Evolutionary conservation across 805 yeast species (phyloP).

Genomic region (Peterozyma xylosa): DNA sequence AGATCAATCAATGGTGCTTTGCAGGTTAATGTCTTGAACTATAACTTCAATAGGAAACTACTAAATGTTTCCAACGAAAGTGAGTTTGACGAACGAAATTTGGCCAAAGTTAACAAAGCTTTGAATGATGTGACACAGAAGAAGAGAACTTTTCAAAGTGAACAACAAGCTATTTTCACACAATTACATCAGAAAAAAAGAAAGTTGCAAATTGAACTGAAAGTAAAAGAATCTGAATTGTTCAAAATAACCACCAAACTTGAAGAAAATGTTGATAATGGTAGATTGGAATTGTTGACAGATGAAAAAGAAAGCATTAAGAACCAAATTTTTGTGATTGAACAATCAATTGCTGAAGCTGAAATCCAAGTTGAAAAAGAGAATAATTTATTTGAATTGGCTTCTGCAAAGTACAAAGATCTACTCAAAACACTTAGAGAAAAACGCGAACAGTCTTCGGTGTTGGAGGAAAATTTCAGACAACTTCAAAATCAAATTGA

Average conservation of each 20-base stretch:
- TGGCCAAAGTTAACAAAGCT: constrained; percentile 13
- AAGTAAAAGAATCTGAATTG: constrained; percentile 11
- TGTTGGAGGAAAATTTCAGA: constrained; percentile 14
- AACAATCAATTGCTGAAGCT: constrained; percentile 9
- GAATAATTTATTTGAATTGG: neutral
- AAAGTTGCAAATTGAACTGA: constrained; percentile 12
- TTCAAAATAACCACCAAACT: constrained; percentile 29
- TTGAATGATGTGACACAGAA: constrained; percentile 4
- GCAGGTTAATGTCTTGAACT: constrained; percentile 46
- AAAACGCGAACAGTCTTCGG: constrained; percentile 14
- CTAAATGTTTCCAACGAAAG: no score
- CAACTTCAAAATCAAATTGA: constrained; percentile 10
- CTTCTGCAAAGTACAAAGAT: constrained; percentile 6
- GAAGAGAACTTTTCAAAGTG: constrained; percentile 5
- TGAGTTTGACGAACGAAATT: constrained; percentile 2
- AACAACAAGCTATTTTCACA: constrained; percentile 13
- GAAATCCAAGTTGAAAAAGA: constrained; percentile 3
- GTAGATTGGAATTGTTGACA: constrained; percentile 25
- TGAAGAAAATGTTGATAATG: constrained; percentile 36
- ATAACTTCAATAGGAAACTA: constrained; percentile 10
- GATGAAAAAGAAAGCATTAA: constrained; percentile 24
- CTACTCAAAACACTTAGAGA: constrained; percentile 8
- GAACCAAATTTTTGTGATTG: constrained; percentile 19
- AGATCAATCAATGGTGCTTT: constrained; percentile 33
- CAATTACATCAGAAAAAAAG: constrained; percentile 12